These are phyloP conservation scores for Chloris gayana DNA, from an alignment of 176 grass and related monocot species.

Conservation along the genomic window DNA sequence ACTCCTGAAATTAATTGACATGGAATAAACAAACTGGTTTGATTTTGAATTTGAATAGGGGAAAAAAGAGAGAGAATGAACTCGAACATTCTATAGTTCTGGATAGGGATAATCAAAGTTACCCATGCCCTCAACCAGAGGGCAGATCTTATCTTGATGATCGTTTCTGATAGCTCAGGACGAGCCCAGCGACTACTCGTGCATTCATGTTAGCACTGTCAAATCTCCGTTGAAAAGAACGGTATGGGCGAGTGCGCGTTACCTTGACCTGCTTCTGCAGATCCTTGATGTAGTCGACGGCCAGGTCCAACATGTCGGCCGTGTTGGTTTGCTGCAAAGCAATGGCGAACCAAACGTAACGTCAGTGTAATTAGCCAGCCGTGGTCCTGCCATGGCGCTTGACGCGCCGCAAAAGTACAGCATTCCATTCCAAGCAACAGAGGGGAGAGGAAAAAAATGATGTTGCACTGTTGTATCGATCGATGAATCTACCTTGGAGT, in stretches of 20 bases:
- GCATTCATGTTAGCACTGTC: neutral
- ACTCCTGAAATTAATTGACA: conserved; percentile 41
- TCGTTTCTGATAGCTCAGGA: neutral
- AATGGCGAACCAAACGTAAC: neutral
- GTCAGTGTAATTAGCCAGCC: neutral
- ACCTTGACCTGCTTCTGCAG: conserved; percentile 97
- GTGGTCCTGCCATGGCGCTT: conserved; percentile 32
- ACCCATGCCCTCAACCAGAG: conserved; percentile 42
- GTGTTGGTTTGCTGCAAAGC: conserved; percentile 95
- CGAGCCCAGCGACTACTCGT: neutral
- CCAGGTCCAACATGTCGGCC: conserved; percentile 95
- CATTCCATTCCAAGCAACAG: neutral
- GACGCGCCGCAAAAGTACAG: neutral
- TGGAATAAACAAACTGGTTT: neutral
- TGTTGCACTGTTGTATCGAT: neutral
- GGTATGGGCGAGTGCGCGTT: neutral
- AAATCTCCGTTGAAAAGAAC: neutral
- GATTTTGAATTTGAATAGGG: neutral
- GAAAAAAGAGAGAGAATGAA: too few species aligned
- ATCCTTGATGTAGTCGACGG: conserved; percentile 96
- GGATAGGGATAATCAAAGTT: conserved; percentile 20
- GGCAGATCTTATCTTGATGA: conserved; percentile 12
- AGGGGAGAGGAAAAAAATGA: neutral
- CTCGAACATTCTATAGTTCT: neutral
- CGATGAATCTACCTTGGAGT: neutral